Evolutionary conservation across 2,329 filamentous ascomycete species (phyloP).

Genomic region (Aaosphaeria arxii): DNA sequence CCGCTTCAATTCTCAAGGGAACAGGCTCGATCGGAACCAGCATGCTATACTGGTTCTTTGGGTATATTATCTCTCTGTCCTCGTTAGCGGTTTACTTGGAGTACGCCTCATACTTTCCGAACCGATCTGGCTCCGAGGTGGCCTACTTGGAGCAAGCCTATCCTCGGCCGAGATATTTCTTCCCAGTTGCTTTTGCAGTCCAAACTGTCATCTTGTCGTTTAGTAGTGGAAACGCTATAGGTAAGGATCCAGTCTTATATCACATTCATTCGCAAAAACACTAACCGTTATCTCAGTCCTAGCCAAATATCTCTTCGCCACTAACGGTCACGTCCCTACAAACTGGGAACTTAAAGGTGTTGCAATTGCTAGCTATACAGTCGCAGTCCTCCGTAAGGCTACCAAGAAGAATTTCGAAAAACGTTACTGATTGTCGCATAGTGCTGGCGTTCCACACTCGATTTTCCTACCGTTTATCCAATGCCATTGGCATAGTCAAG

Average conservation of each 20-base stretch:
- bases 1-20: conserved; percentile 56
- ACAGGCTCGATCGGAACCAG: conserved; percentile 62
- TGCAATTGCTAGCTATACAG: conserved; percentile 61
- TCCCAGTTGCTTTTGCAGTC: conserved; percentile 63
- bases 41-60: conserved; percentile 64
- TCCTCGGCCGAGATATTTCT: conserved; percentile 61
- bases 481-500: conserved; percentile 58
- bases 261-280: not conserved
- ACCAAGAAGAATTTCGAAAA: not conserved
- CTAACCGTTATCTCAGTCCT: conserved; percentile 43
- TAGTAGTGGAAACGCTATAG: conserved; percentile 62
- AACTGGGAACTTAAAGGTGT: conserved; percentile 67
- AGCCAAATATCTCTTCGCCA: conserved; percentile 61
- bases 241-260: conserved; percentile 17
- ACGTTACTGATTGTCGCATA: conserved; percentile 3
- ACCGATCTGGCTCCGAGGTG: conserved; percentile 63
- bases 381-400: conserved; percentile 54
- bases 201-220: conserved; percentile 64
- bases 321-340: conserved; percentile 49
- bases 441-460: conserved; percentile 55
- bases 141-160: conserved; percentile 69
- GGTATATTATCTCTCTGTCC: conserved; percentile 56
- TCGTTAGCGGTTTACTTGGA: conserved; percentile 62
- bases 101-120: conserved; percentile 63
- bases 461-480: conserved; percentile 55